Evolutionary conservation across 2,329 filamentous ascomycete genomes (phyloP).

Genomic region (Penicillium sp.): DNA sequence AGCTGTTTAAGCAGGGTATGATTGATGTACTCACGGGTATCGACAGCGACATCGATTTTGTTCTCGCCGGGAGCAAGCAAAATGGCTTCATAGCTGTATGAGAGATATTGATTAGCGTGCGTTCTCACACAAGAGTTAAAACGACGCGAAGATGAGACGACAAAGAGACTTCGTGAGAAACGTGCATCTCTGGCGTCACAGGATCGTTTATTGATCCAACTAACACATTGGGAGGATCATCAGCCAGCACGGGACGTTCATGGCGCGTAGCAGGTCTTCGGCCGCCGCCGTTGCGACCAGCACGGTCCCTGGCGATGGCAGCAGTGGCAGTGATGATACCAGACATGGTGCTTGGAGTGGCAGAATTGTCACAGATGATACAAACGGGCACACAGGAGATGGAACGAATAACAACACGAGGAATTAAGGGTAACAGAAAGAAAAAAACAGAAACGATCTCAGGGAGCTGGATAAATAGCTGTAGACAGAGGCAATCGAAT

Average conservation of each 20-base stretch:
- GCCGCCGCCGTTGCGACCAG: slow-evolving; percentile 11
- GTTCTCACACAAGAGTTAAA: background rate
- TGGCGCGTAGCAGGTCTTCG: slow-evolving; percentile 1
- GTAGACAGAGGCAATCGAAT: too few relatives aligned
- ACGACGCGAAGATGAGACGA: background rate
- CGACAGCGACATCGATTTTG: slow-evolving; percentile 83
- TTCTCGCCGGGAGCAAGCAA: slow-evolving; percentile 82
- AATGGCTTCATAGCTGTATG: slow-evolving; percentile 83
- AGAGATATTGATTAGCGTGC: slow-evolving; percentile 2
- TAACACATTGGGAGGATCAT: slow-evolving; percentile 21
- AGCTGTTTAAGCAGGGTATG: background rate
- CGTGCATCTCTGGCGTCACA: background rate
- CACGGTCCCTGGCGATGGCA: slow-evolving; percentile 17
- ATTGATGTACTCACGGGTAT: slow-evolving; percentile 67
- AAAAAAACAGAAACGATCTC: background rate
- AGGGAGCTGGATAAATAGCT: too few relatives aligned
- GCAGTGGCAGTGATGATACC: slow-evolving; percentile 9
- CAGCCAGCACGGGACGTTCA: background rate
- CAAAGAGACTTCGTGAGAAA: background rate
- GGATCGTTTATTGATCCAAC: background rate
- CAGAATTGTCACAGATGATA: background rate
- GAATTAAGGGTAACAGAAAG: background rate
- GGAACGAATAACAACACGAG: background rate
- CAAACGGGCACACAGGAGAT: background rate
- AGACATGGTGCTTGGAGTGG: background rate